Evolutionary conservation across 345 rosid species (phyloP).

Genomic region (Aegle marmelos): DNA sequence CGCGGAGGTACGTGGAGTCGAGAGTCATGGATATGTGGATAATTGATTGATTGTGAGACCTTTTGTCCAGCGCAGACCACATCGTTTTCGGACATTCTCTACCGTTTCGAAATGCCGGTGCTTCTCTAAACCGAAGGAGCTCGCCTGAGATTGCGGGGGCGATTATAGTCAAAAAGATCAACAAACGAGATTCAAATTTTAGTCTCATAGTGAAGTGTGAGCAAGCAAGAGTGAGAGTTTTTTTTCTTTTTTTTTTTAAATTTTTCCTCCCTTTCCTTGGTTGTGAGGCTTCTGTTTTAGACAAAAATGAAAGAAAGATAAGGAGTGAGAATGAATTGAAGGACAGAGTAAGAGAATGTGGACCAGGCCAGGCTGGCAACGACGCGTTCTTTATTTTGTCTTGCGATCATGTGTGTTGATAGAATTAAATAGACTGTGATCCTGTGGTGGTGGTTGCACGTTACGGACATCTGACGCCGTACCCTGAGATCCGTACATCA

Average conservation of each 20-base stretch:
- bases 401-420: background rate
- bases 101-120: slow-evolving; percentile 78
- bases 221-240: background rate
- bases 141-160: slow-evolving; percentile 7
- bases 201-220: background rate
- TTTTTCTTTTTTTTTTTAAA: background rate
- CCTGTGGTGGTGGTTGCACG: slow-evolving; percentile 8
- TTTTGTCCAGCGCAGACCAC: slow-evolving; percentile 28
- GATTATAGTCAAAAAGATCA: slow-evolving; percentile 9
- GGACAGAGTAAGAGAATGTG: background rate
- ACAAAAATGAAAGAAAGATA: too few relatives aligned
- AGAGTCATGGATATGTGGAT: slow-evolving; percentile 88
- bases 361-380: slow-evolving; percentile 41
- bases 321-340: background rate
- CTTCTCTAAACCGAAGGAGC: slow-evolving; percentile 55
- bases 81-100: slow-evolving; percentile 43
- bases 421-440: background rate
- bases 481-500: background rate
- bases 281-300: background rate
- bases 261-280: too few relatives aligned
- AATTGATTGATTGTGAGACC: slow-evolving; percentile 28
- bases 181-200: background rate
- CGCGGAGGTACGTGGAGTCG: slow-evolving; percentile 83
- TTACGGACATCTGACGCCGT: background rate
- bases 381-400: slow-evolving; percentile 25